Evolutionary conservation across 2,329 filamentous ascomycete genomes (phyloP), one percentile per base, ranked within the genome.

Genomic region (Herpotrichia juniperi): DNA sequence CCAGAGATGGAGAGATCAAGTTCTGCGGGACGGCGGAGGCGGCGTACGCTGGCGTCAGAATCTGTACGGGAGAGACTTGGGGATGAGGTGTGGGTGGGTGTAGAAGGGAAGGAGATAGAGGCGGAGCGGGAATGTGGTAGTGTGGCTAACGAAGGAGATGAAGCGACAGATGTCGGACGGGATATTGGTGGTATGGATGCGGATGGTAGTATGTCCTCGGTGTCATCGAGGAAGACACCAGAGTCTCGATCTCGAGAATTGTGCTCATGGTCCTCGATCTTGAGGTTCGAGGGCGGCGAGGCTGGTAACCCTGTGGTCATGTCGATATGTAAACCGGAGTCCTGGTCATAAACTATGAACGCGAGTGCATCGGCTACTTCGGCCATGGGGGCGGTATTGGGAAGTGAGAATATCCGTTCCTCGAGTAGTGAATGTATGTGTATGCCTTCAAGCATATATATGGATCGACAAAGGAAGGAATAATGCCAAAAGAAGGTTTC

Each of bases 1-100:
- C 48, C 35, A 26, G 26, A 7, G 4, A 26, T 54, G 14, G 55
- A 53, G 31, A 72, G 58, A 11, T 72, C 69, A 4, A 71, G 46
- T 30, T 71, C 68, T 17, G 66, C 63, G 2, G 69, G 66, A 3
- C 68, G 59, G 30, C 58, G 61, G 10, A 71, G 57, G 26, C 63
- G 64, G 14, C 55, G 53, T 28, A 19, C 19, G 24, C 24, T 22
- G 9, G n/a, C n/a, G n/a, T n/a, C n/a, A 8, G 39, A 44, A 24
- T 40, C 31, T 9, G 24, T 42, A 9, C 30, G 42, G 16, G 31
- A 19, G 16, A 21, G 26, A 9, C 45, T 14, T 9, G 35, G 14
- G 8, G 34, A 25, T 17, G 49, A 42, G 16, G 35, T 9, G 14
- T 21, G 16, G 3, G 34, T 30, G 26, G 28, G 11, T 50, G 56